Base-by-base conservation (phyloP, 192 early-diverging fungal genomes). In the Umbelopsis vinacea region DNA sequence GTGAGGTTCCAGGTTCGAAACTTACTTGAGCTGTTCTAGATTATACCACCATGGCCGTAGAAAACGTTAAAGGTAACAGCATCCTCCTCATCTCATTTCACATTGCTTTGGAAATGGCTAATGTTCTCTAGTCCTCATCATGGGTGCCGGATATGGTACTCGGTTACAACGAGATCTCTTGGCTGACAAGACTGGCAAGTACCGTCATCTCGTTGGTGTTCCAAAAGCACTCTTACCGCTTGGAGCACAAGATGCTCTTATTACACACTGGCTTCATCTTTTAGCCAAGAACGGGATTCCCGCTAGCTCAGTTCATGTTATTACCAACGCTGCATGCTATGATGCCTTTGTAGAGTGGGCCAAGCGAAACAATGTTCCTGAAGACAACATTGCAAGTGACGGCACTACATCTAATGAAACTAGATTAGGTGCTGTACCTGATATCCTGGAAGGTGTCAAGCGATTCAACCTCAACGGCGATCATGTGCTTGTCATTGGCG, bases 71-170 rank as follows among this genome's bases (percentile, higher is more conserved):
- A 63, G 57, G 57, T 63, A 63, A 2, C 15, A 3, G 6, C 14
- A 37, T 35, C 19, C 11, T 19, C 8, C 14, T 19, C 15, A 38
- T 19, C 12, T 33, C 29, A 4, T 23, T 33, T 26, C 2, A 14
- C 26, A 57, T 9, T 14, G 5, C 0, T 43, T 12, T 43, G 29
- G 10, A 24, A 57, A 24, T 15, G 0, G 0, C 57, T 63, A 19
- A 69, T 37, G 2, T 6, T 4, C 1, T 19, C 45, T 67, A 79
- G 78, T 85, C 10, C 71, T 89, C n/a, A 81, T 88, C 57, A 81
- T 90, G 26, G 83, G 82, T 35, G 89, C 87, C 14, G 88, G 89
- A 4, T 89, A 87, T 77, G 89, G 89, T 40, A 84, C 89, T 11
- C 76, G 87, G 8, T 77, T 90, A 22, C 83, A 90, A 69, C 68